Conservation (phyloP, 192 early-diverging fungal species). For the Coemansia sp. region DNA sequence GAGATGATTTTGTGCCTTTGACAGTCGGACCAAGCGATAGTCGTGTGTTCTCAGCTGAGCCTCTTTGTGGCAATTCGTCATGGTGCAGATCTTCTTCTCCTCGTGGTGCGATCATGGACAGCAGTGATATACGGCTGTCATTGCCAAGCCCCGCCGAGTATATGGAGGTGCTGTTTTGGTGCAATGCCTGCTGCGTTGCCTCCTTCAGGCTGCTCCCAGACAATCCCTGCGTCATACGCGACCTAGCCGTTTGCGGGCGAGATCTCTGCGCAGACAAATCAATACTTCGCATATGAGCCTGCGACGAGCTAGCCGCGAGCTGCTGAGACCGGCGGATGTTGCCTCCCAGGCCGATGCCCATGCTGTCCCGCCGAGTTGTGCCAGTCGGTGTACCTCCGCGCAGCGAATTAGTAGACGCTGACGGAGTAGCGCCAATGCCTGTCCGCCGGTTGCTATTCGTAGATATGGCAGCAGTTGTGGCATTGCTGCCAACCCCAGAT, state of each 20-base stretch:
- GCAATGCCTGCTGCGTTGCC: slow-evolving; percentile 8
- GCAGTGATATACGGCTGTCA: slow-evolving; percentile 43
- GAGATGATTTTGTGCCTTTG: slow-evolving; percentile 35
- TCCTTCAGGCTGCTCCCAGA: slow-evolving; percentile 42
- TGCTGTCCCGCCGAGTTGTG: slow-evolving; percentile 25
- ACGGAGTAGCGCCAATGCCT: background rate
- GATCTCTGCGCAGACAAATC: slow-evolving; percentile 27
- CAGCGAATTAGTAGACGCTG: slow-evolving; percentile 3
- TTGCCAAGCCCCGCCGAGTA: slow-evolving; percentile 17
- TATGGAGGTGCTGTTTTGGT: slow-evolving; percentile 23
- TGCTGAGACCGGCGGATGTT: slow-evolving; percentile 30
- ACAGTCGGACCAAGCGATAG: slow-evolving; percentile 25
- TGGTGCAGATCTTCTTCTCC: slow-evolving; percentile 14
- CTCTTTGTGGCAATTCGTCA: background rate
- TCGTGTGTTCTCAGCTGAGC: slow-evolving; percentile 11
- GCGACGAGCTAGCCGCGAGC: slow-evolving; percentile 19
- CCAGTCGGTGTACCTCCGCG: slow-evolving; percentile 9
- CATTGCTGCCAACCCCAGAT: slow-evolving; percentile 5
- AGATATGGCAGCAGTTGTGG: background rate
- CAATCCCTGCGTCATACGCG: slow-evolving; percentile 40
- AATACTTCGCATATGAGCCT: slow-evolving; percentile 18
- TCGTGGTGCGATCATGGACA: slow-evolving; percentile 38
- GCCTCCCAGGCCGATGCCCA: slow-evolving; percentile 17
- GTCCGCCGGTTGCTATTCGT: slow-evolving; percentile 1
- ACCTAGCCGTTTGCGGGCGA: slow-evolving; percentile 37